A percentile compares a stretch with the other conserved stretches of the same genome.
Evolutionary conservation across 305 asterid species (phyloP).

Genomic region (Withania somnifera): DNA sequence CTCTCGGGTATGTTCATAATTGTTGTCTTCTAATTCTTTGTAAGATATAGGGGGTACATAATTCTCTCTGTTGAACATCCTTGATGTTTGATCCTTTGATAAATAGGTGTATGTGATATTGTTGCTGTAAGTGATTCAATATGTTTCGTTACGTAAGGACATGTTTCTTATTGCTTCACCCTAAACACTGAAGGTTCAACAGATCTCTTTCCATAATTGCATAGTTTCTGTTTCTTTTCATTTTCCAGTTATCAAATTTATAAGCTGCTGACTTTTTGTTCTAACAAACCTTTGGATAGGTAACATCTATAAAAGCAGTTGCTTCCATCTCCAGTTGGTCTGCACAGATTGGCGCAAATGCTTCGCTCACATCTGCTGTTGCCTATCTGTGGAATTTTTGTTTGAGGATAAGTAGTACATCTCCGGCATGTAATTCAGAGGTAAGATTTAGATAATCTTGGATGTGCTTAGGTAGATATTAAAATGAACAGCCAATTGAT

Average conservation of each 20-base stretch:
- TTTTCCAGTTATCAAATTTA: neutral
- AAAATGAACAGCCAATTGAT: neutral
- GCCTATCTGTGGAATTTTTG: constrained; percentile 70
- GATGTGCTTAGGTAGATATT: neutral
- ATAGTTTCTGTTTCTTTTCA: neutral
- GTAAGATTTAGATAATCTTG: constrained; percentile 18
- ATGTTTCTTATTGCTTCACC: neutral
- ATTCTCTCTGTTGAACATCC: neutral
- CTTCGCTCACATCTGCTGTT: constrained; percentile 32
- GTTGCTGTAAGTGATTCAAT: neutral
- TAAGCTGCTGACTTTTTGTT: neutral
- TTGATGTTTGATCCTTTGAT: neutral
- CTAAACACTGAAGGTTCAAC: neutral
- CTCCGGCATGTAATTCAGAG: constrained; percentile 62
- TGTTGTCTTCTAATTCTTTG: neutral
- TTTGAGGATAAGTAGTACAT: constrained; percentile 50
- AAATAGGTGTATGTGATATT: neutral
- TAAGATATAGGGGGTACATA: neutral
- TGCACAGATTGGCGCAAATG: constrained; percentile 29
- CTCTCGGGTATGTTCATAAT: neutral
- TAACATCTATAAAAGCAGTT: constrained; percentile 57
- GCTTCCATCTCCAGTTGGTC: constrained; percentile 61
- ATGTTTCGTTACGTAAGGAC: neutral
- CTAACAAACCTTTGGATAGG: constrained; percentile 26
- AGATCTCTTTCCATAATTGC: neutral